phyloP scores from a whole-genome alignment of 108 stramenopile genomes.

The Nannochloropsis gaditana region DNA sequence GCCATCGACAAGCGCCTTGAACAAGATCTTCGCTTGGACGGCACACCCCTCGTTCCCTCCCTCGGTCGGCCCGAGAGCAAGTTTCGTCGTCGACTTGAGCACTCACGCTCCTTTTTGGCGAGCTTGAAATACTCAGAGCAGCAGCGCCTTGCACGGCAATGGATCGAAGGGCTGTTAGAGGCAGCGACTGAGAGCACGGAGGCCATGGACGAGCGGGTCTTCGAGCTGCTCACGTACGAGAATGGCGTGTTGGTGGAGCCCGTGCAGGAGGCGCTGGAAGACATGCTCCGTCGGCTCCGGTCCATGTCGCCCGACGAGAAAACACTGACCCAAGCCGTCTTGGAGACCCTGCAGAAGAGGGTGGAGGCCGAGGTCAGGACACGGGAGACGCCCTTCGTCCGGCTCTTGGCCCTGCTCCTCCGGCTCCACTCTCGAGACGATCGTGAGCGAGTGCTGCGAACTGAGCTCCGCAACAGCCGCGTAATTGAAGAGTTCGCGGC shows the following conservation, averaged over 20 bases:
- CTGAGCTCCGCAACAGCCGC: slow-evolving; percentile 2
- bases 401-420: neutral
- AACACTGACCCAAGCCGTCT: neutral
- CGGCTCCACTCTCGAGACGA: neutral
- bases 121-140: slow-evolving; percentile 1
- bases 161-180: neutral
- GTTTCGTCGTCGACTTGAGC: neutral
- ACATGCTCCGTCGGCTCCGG: slow-evolving; percentile 4
- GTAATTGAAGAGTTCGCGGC: slow-evolving; percentile 16
- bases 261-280: neutral
- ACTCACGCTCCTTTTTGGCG: slow-evolving; percentile 11
- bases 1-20: neutral
- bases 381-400: slow-evolving; percentile 15
- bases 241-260: neutral
- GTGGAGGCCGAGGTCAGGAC: slow-evolving; percentile 1
- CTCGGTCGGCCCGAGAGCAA: neutral
- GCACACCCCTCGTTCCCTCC: slow-evolving; percentile 9
- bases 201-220: slow-evolving; percentile 1
- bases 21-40: neutral
- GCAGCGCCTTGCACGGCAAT: neutral
- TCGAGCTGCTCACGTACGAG: neutral
- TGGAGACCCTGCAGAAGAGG: neutral
- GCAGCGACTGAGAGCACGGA: neutral
- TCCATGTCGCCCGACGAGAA: slow-evolving; percentile 11
- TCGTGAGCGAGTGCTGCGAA: neutral